Conservation (phyloP, 1,284 basidiomycete species). For the Trichosporon sp. region DNA sequence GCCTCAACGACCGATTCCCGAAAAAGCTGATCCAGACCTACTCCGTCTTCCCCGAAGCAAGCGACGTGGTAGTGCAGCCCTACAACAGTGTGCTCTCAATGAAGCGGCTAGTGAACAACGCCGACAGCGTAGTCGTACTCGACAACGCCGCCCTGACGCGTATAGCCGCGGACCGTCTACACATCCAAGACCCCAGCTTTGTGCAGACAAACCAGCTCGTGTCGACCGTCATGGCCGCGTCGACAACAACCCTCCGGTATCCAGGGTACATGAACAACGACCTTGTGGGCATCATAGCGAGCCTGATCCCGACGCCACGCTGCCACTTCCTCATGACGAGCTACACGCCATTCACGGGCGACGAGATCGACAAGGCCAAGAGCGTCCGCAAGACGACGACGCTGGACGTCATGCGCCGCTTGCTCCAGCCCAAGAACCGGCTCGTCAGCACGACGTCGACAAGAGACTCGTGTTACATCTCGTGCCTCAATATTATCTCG, state of each 20-base stretch:
- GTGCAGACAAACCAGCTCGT: slow-evolving; percentile 93
- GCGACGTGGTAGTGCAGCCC: slow-evolving; percentile 95
- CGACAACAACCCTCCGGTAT: slow-evolving; percentile 93
- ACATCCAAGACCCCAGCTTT: slow-evolving; percentile 85
- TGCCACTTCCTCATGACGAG: slow-evolving; percentile 99
- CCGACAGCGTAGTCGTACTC: slow-evolving; percentile 93
- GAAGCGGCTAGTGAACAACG: slow-evolving; percentile 91
- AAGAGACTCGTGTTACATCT: slow-evolving; percentile 92
- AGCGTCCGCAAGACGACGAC: slow-evolving; percentile 89
- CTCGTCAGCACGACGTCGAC: slow-evolving; percentile 94
- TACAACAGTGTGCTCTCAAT: slow-evolving; percentile 94
- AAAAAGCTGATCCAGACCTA: slow-evolving; percentile 99
- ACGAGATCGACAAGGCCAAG: slow-evolving; percentile 87
- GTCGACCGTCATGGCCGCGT: slow-evolving; percentile 60
- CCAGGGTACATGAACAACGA: slow-evolving; percentile 99
- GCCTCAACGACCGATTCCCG: slow-evolving; percentile 94
- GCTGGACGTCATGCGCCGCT: slow-evolving; percentile 94
- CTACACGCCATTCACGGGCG: slow-evolving; percentile 96
- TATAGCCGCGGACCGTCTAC: slow-evolving; percentile 85
- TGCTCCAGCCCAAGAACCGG: slow-evolving; percentile 96
- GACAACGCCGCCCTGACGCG: slow-evolving; percentile 92
- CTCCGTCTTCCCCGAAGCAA: slow-evolving; percentile 93
- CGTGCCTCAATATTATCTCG: slow-evolving; percentile 96
- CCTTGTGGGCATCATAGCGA: slow-evolving; percentile 93
- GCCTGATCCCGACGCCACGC: slow-evolving; percentile 94